Percentiles rank a stretch among this genome's conserved stretches.
phyloP scores from a whole-genome alignment of 2,329 filamentous ascomycete species.

The Aspergillus sp. region DNA sequence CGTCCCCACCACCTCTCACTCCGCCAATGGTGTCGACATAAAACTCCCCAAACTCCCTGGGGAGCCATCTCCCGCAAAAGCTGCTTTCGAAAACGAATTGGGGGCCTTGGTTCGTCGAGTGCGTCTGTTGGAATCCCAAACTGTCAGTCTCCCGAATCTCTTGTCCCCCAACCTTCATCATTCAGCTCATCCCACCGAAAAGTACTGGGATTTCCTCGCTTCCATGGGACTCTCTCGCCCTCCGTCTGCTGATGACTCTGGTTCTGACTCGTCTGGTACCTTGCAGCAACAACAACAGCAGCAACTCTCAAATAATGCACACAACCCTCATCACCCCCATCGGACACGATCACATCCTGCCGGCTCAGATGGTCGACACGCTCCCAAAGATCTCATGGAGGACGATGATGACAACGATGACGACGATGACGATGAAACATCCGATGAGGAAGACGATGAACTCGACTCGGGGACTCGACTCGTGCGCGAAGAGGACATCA shows the following conservation, averaged over 20 bases:
- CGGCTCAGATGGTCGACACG: slow-evolving; percentile 23
- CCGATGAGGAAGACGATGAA: slow-evolving; percentile 39
- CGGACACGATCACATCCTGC: slow-evolving; percentile 30
- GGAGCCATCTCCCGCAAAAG: slow-evolving; percentile 66
- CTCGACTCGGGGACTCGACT: slow-evolving; percentile 45
- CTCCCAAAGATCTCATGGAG: slow-evolving; percentile 23
- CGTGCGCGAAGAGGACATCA: slow-evolving; percentile 72
- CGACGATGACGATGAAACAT: slow-evolving; percentile 27
- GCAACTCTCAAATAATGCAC: neutral
- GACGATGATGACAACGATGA: slow-evolving; percentile 29
- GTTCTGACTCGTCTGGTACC: slow-evolving; percentile 27
- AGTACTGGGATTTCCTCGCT: slow-evolving; percentile 26
- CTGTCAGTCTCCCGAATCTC: slow-evolving; percentile 41
- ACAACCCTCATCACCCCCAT: slow-evolving; percentile 28
- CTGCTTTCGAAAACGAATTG: slow-evolving; percentile 73
- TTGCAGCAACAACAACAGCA: slow-evolving; percentile 26
- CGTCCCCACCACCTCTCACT: slow-evolving; percentile 2
- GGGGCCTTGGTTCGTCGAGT: slow-evolving; percentile 70
- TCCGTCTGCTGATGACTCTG: slow-evolving; percentile 28
- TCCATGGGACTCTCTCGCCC: slow-evolving; percentile 28
- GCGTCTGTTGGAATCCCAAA: slow-evolving; percentile 73
- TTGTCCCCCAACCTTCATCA: slow-evolving; percentile 74
- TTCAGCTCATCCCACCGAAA: slow-evolving; percentile 50
- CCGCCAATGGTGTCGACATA: slow-evolving; percentile 45
- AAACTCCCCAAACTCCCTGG: slow-evolving; percentile 67